Evolutionary conservation across 2,329 filamentous ascomycete species (phyloP), one percentile per base, ranked within the genome.

Genomic region (Colletotrichum liaoningense): DNA sequence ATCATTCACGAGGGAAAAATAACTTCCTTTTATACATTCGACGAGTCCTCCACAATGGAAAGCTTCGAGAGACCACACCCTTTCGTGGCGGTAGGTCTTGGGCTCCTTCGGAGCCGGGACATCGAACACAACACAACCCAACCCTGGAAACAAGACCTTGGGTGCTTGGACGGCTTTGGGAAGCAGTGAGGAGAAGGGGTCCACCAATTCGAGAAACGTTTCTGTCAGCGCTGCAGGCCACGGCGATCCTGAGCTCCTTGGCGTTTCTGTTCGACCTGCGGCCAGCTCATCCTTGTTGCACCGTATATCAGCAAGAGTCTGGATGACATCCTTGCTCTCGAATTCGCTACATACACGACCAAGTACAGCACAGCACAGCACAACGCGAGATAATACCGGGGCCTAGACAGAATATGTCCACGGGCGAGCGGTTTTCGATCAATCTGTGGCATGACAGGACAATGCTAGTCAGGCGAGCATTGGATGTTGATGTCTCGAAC

Each of bases 191-290:
- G 67, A 57, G 56, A 60, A 38, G 59, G 42, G 66, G 28, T 35
- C 52, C 55, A 69, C 59, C 56, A 38, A 33, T 49, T 33, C 60
- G 28, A 54, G 60, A 66, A 62, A 73, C 67, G 58, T 62, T 73
- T 70, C 67, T 73, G 67, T 70, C 67, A 70, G 70, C 67, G 49
- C 55, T 66, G 70, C 67, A 60, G 60, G 46, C 56, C 28, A 52
- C 42, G 60, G 62, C 46, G 62, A 70, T 70, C 67, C 60, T 70
- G 46, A 35, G 38, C 30, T 52, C 46, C 46, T 62, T 16, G 59
- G n/a, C 55, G 33, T 56, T 38, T 42, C 63, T 24, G 9, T 46
- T 69, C 42, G 33, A 24, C n/a, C 57, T 12, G 26, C 16, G 38
- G 57, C 38, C 56, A 59, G 33, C 42, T n/a, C 14, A 71, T 67